phyloP scores from a whole-genome alignment of 495 filamentous ascomycete species.

The Xylaria intraflava region DNA sequence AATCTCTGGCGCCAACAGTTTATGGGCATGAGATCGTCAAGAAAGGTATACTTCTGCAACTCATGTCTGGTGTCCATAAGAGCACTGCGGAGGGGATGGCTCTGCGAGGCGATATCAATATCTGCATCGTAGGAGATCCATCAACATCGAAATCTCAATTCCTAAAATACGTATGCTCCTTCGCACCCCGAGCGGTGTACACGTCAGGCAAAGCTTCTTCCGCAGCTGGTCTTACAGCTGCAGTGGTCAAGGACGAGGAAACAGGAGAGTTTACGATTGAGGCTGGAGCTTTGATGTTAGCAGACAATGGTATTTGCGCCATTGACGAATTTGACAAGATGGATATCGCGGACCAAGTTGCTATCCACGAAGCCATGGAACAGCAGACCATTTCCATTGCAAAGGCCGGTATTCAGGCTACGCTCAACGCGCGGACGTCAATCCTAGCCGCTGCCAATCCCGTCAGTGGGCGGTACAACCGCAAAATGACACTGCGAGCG shows the following conservation, averaged over 20 bases:
- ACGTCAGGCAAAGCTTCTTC: slow-evolving; percentile 98
- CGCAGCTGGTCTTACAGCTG: slow-evolving; percentile 93
- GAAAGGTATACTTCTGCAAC: slow-evolving; percentile 88
- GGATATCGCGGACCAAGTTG: slow-evolving; percentile 96
- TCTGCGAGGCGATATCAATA: slow-evolving; percentile 94
- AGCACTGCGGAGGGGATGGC: slow-evolving; percentile 86
- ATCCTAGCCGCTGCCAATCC: slow-evolving; percentile 97
- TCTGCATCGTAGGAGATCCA: slow-evolving; percentile 96
- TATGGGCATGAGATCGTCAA: slow-evolving; percentile 97
- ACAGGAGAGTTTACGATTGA: slow-evolving; percentile 99
- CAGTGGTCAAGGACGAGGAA: slow-evolving; percentile 95
- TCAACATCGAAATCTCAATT: slow-evolving; percentile 99
- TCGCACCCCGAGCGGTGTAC: slow-evolving; percentile 93
- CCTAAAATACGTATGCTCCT: slow-evolving; percentile 93
- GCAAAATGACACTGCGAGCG: slow-evolving; percentile 82
- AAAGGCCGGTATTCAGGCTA: slow-evolving; percentile 97
- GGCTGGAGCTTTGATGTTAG: slow-evolving; percentile 95
- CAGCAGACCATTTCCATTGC: slow-evolving; percentile 99
- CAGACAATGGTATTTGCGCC: slow-evolving; percentile 93
- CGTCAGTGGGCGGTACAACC: slow-evolving; percentile 92
- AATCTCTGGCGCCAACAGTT: slow-evolving; percentile 94
- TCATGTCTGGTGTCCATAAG: slow-evolving; percentile 90
- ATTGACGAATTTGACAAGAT: slow-evolving; percentile 99
- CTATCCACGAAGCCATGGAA: slow-evolving; percentile 99
- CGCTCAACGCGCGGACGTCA: slow-evolving; percentile 87